Evolutionary conservation across 202 grass and related monocot species (phyloP).

Genomic region (Schoenoplectus triqueter): DNA sequence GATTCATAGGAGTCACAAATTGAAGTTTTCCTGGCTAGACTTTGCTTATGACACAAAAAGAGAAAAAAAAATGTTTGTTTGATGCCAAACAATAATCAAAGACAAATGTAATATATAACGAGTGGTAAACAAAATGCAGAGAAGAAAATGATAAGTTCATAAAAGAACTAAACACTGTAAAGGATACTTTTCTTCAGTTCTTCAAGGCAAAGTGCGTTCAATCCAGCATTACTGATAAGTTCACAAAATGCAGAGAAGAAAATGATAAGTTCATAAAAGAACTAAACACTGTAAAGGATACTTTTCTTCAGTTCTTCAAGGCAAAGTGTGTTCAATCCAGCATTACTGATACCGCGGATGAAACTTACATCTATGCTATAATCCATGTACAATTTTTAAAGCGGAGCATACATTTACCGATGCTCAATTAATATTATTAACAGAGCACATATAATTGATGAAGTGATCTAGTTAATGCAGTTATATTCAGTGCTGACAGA

Average conservation of each 20-base stretch:
- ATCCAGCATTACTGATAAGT: too few relatives aligned
- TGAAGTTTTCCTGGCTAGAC: background rate
- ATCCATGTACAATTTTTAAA: too few relatives aligned
- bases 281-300: background rate
- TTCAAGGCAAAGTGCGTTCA: background rate
- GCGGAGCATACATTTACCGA: too few relatives aligned
- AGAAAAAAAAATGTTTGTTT: background rate
- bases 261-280: background rate
- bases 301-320: background rate
- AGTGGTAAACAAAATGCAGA: background rate
- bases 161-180: background rate
- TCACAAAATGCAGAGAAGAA: background rate
- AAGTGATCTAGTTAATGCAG: too few relatives aligned
- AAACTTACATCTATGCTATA: too few relatives aligned
- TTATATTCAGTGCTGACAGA: too few relatives aligned
- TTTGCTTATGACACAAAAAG: background rate
- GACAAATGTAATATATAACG: background rate
- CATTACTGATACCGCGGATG: too few relatives aligned
- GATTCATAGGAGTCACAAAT: background rate
- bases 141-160: background rate
- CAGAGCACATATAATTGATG: too few relatives aligned
- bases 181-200: slow-evolving; percentile 1
- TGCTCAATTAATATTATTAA: too few relatives aligned
- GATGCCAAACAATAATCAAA: background rate
- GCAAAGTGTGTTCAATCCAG: background rate